Percentiles rank a stretch among this genome's conserved stretches.
Conservation (phyloP, 257 asterid species). For the Leptodermis oblonga region DNA sequence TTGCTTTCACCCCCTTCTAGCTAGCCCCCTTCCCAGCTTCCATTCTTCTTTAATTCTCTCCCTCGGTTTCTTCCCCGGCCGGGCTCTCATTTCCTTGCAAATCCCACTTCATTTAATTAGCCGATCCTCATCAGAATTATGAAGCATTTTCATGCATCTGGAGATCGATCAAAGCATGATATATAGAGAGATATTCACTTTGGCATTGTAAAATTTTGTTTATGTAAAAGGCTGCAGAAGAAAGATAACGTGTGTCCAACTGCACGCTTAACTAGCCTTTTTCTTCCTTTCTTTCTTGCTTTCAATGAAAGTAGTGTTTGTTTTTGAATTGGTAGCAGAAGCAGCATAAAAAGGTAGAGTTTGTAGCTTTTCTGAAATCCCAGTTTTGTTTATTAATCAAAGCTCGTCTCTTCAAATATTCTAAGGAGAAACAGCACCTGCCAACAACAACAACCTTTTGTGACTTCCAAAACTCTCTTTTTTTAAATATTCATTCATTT, state of each 20-base stretch:
- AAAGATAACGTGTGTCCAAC: constrained; percentile 9
- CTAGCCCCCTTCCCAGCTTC: neutral
- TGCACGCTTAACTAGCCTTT: constrained; percentile 30
- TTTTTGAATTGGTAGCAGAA: no score
- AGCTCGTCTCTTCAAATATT: constrained; percentile 11
- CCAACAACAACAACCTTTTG: constrained; percentile 15
- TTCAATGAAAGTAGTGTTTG: constrained; percentile 23
- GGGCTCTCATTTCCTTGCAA: no score
- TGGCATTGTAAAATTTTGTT: no score
- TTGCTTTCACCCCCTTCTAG: neutral
- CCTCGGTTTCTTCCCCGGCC: neutral
- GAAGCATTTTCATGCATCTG: no score
- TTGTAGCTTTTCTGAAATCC: constrained; percentile 1
- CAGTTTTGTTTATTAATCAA: neutral
- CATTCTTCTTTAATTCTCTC: neutral
- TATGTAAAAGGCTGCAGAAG: constrained; percentile 26
- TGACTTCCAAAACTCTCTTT: constrained; percentile 13
- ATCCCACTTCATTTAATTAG: no score
- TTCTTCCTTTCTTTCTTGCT: constrained; percentile 9
- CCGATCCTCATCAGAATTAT: no score
- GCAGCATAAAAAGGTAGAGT: constrained; percentile 22
- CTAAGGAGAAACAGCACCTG: neutral
- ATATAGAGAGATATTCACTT: no score
- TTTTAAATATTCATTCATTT: constrained; percentile 8
- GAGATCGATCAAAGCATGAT: no score